Percentiles rank a stretch among this genome's conserved stretches.
These are phyloP conservation scores for Phytophthora capsici DNA, from an alignment of 352 stramenopile species.

Conservation along the genomic window DNA sequence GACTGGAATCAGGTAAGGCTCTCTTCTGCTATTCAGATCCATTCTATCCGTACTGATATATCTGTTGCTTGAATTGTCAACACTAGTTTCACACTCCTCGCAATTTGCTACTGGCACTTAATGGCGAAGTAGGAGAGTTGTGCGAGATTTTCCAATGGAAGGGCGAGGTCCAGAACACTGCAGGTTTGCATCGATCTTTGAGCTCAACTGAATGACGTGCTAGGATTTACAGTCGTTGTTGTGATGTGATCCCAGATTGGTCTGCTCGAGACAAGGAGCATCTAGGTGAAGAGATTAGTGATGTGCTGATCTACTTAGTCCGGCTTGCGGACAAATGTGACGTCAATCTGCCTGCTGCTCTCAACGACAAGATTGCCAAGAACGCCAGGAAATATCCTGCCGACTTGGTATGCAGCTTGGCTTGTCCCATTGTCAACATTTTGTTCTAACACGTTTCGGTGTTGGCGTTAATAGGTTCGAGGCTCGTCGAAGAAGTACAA, in stretches of 20 bases:
- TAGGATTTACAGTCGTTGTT: conserved; percentile 7
- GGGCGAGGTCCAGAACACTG: conserved; percentile 77
- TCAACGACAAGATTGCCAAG: conserved; percentile 94
- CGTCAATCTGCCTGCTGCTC: conserved; percentile 87
- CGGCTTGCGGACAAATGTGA: conserved; percentile 93
- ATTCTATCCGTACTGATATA: conserved; percentile 1
- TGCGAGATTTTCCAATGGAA: conserved; percentile 96
- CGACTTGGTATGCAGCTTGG: conserved; percentile 6
- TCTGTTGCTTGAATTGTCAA: conserved; percentile 22
- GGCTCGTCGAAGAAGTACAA: conserved; percentile 85
- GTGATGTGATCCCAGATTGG: conserved; percentile 53
- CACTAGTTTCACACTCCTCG: conserved; percentile 80
- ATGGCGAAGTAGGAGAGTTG: conserved; percentile 96
- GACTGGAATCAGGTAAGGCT: conserved; percentile 79
- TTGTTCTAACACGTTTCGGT: conserved; percentile 6
- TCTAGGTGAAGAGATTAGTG: conserved; percentile 95
- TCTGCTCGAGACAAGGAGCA: conserved; percentile 87
- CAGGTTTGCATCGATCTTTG: conserved; percentile 36
- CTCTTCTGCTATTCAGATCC: background rate
- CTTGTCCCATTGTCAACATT: too few species aligned
- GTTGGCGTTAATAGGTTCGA: conserved; percentile 41
- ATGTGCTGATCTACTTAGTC: conserved; percentile 98
- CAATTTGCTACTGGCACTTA: conserved; percentile 94
- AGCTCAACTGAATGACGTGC: background rate
- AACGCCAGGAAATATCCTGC: conserved; percentile 89